Conservation (phyloP, 116 monocot genomes). For the Papilionanthe hybrid region DNA sequence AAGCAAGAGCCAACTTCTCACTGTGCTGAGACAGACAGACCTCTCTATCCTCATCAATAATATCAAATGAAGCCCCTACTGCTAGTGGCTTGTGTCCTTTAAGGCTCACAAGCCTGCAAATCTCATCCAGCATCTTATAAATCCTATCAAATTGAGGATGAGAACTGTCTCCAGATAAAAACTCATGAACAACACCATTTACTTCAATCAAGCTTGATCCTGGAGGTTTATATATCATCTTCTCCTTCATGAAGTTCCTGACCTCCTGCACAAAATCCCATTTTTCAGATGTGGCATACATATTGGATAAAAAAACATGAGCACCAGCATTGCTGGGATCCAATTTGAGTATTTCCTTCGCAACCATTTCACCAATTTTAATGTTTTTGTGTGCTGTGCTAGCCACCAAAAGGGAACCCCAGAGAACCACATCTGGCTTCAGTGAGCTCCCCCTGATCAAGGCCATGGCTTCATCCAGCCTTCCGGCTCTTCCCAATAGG, state of each 20-base stretch:
- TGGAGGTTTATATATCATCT: constrained; percentile 42
- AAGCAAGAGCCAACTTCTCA: constrained; percentile 60
- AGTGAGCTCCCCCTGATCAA: constrained; percentile 35
- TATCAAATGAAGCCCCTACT: constrained; percentile 28
- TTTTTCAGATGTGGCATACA: constrained; percentile 38
- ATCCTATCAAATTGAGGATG: constrained; percentile 38
- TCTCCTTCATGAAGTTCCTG: constrained; percentile 43
- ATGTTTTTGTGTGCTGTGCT: constrained; percentile 45
- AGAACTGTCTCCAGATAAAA: constrained; percentile 46
- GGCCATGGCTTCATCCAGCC: constrained; percentile 38
- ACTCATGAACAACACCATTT: constrained; percentile 47
- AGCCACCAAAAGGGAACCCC: constrained; percentile 60
- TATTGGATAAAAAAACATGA: constrained; percentile 55
- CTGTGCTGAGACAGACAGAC: constrained; percentile 53
- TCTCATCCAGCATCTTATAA: constrained; percentile 58
- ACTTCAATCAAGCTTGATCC: constrained; percentile 63
- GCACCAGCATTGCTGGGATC: constrained; percentile 58
- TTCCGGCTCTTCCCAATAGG: constrained; percentile 55
- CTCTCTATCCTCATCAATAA: constrained; percentile 64
- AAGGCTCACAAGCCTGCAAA: constrained; percentile 21
- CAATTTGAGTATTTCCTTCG: constrained; percentile 51
- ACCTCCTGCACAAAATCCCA: constrained; percentile 43
- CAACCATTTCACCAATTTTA: constrained; percentile 52
- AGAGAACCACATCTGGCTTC: constrained; percentile 48
- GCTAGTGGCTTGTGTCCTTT: constrained; percentile 11